Base-by-base conservation (phyloP, 192 early-diverging fungal species). In the Podila horticola region DNA sequence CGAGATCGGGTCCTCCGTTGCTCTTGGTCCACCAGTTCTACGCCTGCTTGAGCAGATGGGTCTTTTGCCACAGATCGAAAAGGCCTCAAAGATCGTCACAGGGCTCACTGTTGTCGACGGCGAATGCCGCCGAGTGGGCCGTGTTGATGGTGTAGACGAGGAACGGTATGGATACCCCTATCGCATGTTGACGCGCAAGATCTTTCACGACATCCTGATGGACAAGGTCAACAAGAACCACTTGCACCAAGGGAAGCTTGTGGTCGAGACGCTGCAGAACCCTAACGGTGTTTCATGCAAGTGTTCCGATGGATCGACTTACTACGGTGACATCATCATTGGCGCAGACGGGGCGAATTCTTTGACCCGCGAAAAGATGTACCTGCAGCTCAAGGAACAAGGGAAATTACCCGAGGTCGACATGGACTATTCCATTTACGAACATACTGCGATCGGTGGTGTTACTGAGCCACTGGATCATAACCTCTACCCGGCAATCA, bases 31-130 rank as follows among this genome's bases (percentile, higher is more conserved):
- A 2, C 74, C 66, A 5, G 74, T 64, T 3, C 71, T 76, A 11
- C 69, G 74, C 15, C 34, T 83, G 17, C 22, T 83, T 28, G 74
- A 83, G n/a, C 75, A 75, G 49, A 67, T 83, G 66, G 82, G 82
- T 2, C 22, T 83, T 0, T 26, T 66, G 5, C 66, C 72, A 13
- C 41, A 77, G 12, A 64, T 83, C 1, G 64, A 83, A 50, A 29
- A 45, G 29, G 24, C 28, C 5, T 76, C 74, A 26, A 70, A 65
- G 24, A n/a, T 51, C 6, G 13, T 65, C 11, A 30, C 67, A 9
- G 74, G 74, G 1, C 10, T 70, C 4, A 70, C 36, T 2, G 55
- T 76, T 20, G 38, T 66, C 20, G 67, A 76, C 31, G 22, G 5
- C 13, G 67, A 76, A 30, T 8, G 52, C 10, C 62, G 55, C 11